phyloP scores from a whole-genome alignment of 1,284 basidiomycete genomes.

The Hypsizygus ulmarius region DNA sequence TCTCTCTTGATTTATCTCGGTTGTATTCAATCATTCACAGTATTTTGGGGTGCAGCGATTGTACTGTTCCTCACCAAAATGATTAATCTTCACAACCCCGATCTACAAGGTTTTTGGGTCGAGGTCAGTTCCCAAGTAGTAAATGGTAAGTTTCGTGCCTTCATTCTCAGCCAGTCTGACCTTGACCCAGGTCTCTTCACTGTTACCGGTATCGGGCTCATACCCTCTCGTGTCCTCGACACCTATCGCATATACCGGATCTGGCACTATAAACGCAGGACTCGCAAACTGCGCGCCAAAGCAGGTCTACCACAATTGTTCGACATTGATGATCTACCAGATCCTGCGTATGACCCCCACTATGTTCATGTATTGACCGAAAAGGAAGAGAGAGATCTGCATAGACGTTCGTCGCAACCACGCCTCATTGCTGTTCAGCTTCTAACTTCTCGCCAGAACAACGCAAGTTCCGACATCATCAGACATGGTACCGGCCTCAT shows the following conservation, averaged over 20 bases:
- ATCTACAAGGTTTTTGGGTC: conserved; percentile 69
- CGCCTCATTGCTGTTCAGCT: not conserved
- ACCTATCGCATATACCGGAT: conserved; percentile 77
- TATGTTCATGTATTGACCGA: conserved; percentile 75
- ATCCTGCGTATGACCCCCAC: conserved; percentile 70
- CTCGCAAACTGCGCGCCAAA: conserved; percentile 52
- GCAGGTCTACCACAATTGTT: conserved; percentile 65
- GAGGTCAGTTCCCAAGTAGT: conserved; percentile 78
- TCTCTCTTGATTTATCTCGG: not conserved
- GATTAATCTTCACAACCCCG: conserved; percentile 65
- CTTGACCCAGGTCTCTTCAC: conserved; percentile 65
- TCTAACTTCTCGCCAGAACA: conserved; percentile 47
- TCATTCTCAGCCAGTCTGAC: conserved; percentile 1
- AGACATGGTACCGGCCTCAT: conserved; percentile 88
- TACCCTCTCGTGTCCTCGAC: conserved; percentile 74
- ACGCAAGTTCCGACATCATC: conserved; percentile 61
- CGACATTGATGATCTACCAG: conserved; percentile 76
- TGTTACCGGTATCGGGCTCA: conserved; percentile 70
- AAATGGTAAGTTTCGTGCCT: conserved; percentile 47
- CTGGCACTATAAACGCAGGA: conserved; percentile 67
- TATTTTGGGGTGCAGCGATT: conserved; percentile 77
- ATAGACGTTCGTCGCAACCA: conserved; percentile 51
- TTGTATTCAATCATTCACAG: conserved; percentile 30
- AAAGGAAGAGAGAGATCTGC: conserved; percentile 66
- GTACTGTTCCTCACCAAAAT: conserved; percentile 72